Percentiles rank a stretch among this genome's conserved stretches.
Conservation (phyloP, 2,329 filamentous ascomycete species). For the Talaromyces sp. region DNA sequence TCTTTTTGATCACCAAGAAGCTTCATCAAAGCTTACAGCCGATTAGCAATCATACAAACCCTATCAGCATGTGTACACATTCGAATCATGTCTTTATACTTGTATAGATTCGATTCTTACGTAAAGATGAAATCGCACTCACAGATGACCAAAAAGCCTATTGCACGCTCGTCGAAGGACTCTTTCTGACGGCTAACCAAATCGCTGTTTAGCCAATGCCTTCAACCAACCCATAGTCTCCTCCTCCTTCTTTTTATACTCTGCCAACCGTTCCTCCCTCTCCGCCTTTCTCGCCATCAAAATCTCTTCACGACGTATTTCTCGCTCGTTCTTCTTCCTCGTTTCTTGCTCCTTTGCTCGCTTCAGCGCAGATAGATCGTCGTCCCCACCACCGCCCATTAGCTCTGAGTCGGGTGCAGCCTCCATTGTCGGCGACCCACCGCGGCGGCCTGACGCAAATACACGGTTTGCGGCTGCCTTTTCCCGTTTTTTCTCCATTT, state of each 20-base stretch:
- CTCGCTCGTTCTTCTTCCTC: constrained; percentile 76
- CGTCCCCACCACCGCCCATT: constrained; percentile 64
- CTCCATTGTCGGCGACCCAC: constrained; percentile 55
- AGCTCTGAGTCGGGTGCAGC: constrained; percentile 71
- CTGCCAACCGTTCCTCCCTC: constrained; percentile 69
- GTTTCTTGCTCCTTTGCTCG: constrained; percentile 62
- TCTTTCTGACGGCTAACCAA: constrained; percentile 50
- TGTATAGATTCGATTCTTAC: neutral
- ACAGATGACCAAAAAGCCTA: neutral
- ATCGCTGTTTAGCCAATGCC: constrained; percentile 73
- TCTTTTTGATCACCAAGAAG: neutral
- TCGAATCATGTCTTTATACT: neutral
- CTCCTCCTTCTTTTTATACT: constrained; percentile 73
- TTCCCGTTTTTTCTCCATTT: constrained; percentile 78
- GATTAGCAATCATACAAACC: neutral
- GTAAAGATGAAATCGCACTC: neutral
- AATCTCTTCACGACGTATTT: constrained; percentile 77
- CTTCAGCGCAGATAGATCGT: constrained; percentile 61
- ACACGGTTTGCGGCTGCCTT: constrained; percentile 68
- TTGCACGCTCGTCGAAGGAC: neutral
- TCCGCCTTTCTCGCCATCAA: constrained; percentile 71
- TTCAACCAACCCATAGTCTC: constrained; percentile 78
- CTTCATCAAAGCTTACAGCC: neutral
- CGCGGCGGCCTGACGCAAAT: constrained; percentile 61
- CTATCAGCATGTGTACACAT: neutral